Percentiles rank a stretch among this genome's conserved stretches.
Evolutionary conservation across 2,329 filamentous ascomycete genomes (phyloP).

Genomic region (Colletotrichum salicis): DNA sequence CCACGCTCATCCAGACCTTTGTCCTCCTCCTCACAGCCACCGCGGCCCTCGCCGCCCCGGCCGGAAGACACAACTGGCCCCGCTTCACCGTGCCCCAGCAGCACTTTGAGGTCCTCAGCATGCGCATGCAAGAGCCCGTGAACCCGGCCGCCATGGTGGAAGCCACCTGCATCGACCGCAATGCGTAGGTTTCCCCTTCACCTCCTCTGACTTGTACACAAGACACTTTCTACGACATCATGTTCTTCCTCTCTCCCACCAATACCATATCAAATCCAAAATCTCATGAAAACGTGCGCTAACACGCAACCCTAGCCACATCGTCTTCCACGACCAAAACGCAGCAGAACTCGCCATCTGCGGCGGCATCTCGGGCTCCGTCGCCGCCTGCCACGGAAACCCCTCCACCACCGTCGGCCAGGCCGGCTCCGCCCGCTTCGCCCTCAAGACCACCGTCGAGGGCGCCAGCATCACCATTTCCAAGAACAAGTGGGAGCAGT

Average conservation of each 20-base stretch:
- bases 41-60: conserved; percentile 46
- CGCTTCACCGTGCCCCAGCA: conserved; percentile 52
- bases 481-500: conserved; percentile 64
- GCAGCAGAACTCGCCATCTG: conserved; percentile 61
- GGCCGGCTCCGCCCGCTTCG: conserved; percentile 60
- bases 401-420: conserved; percentile 56
- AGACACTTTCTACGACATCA: background rate
- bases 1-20: conserved; percentile 44
- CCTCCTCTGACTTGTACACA: background rate
- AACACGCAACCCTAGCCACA: conserved; percentile 42
- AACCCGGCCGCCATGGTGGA: conserved; percentile 54
- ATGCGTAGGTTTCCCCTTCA: conserved; percentile 47
- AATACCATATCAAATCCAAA: background rate
- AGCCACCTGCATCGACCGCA: conserved; percentile 53
- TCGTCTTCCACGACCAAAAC: conserved; percentile 61
- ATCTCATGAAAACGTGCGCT: background rate
- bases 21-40: conserved; percentile 45
- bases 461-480: conserved; percentile 63
- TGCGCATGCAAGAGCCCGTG: conserved; percentile 51
- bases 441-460: conserved; percentile 51
- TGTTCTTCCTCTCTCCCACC: background rate
- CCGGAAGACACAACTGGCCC: conserved; percentile 42
- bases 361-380: conserved; percentile 60
- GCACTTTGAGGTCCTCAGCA: conserved; percentile 56
- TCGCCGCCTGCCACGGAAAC: conserved; percentile 56